phyloP scores from a whole-genome alignment of 2,329 filamentous ascomycete species.

The Colletotrichum melonis region DNA sequence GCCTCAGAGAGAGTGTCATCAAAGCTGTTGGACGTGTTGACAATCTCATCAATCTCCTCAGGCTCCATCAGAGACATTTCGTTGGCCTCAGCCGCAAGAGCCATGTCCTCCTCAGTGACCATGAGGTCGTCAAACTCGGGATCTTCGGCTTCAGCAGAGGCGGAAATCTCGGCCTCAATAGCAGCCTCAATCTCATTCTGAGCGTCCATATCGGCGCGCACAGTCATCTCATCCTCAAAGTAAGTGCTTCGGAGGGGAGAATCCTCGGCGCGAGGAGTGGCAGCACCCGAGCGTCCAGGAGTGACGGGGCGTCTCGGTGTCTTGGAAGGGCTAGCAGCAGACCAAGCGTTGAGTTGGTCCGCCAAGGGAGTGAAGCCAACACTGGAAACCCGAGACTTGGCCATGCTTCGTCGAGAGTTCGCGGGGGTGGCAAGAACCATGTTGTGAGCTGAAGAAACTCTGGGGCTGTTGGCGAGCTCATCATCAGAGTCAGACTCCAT shows the following conservation, averaged over 20 bases:
- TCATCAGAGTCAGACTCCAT: constrained; percentile 67
- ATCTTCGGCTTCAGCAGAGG: constrained; percentile 43
- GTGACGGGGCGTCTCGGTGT: constrained; percentile 33
- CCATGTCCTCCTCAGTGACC: constrained; percentile 67
- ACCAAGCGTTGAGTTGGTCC: constrained; percentile 71
- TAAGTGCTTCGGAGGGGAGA: constrained; percentile 60
- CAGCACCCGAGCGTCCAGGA: not conserved
- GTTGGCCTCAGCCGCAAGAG: constrained; percentile 67
- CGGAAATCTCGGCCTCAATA: constrained; percentile 47
- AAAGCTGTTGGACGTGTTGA: constrained; percentile 43
- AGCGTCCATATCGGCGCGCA: constrained; percentile 48
- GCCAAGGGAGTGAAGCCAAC: constrained; percentile 74
- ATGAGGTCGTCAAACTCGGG: constrained; percentile 57
- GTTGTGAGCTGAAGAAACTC: constrained; percentile 35
- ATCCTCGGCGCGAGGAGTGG: constrained; percentile 41
- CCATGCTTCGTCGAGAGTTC: constrained; percentile 41
- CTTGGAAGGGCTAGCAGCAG: constrained; percentile 66
- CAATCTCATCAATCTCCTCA: constrained; percentile 49
- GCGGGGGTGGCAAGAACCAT: constrained; percentile 51
- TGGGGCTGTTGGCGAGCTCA: constrained; percentile 53
- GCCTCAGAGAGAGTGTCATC: constrained; percentile 68
- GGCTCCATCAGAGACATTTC: constrained; percentile 68
- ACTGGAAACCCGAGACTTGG: constrained; percentile 44
- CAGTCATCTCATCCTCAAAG: constrained; percentile 72
- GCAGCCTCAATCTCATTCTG: constrained; percentile 46